A percentile compares a stretch with the other conserved stretches of the same genome.
Conservation (phyloP, 305 asterid genomes). For the Fraxinus sp. region DNA sequence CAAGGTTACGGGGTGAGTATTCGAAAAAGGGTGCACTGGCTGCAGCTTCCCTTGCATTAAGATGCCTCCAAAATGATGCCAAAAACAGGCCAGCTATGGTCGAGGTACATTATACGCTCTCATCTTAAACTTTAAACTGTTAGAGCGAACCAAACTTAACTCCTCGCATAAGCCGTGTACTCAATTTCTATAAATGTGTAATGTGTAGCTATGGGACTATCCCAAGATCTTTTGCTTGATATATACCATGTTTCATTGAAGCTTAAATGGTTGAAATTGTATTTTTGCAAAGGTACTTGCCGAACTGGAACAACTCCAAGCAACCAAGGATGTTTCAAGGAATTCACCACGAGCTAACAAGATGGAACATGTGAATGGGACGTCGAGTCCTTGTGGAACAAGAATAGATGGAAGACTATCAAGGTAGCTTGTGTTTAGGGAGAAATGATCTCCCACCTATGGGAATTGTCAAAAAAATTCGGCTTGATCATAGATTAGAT, state of each 20-base stretch:
- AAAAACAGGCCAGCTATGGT: slow-evolving; percentile 58
- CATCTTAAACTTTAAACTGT: neutral
- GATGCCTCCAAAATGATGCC: slow-evolving; percentile 54
- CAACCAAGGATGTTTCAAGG: slow-evolving; percentile 26
- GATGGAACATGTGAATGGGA: slow-evolving; percentile 21
- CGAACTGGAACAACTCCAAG: slow-evolving; percentile 48
- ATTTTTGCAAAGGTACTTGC: slow-evolving; percentile 36
- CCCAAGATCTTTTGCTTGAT: neutral
- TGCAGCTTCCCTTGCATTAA: slow-evolving; percentile 50
- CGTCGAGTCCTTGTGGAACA: slow-evolving; percentile 22
- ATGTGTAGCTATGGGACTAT: neutral
- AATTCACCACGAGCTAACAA: slow-evolving; percentile 27
- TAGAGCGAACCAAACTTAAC: neutral
- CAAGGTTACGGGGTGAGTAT: slow-evolving; percentile 74
- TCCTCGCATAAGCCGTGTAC: neutral
- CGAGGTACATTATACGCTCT: slow-evolving; percentile 29
- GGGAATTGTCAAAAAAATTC: no score
- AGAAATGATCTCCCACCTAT: no score
- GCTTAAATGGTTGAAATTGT: neutral
- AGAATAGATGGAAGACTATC: slow-evolving; percentile 8
- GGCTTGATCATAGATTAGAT: no score
- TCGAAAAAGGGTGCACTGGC: slow-evolving; percentile 65
- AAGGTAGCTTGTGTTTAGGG: neutral
- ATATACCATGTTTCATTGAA: neutral
- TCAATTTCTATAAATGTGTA: neutral